Evolutionary conservation across 2,329 filamentous ascomycete species (phyloP), one percentile per base, ranked within the genome.

Genomic region (Botrytis galanthina): DNA sequence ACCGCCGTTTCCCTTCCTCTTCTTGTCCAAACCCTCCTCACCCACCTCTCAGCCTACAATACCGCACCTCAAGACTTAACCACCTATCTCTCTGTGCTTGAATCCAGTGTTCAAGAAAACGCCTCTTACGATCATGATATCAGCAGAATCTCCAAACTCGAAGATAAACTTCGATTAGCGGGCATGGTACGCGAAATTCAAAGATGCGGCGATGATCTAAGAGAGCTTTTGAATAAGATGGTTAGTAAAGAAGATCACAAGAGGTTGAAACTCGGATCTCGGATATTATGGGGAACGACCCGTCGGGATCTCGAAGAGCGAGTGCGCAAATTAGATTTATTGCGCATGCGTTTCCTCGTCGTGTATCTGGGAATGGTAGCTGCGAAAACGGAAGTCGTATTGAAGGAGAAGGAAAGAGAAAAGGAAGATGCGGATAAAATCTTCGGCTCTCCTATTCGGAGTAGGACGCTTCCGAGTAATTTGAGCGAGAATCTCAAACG

Each of bases 331-430:
- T 82, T 91, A 59, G 89, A 91, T 77, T 81, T 90, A 78, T 80
- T 91, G 79, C 85, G 89, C 79, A 90, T 90, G 87, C 86, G 89
- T 75, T 91, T 91, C 79, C 82, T 91, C 46, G 88, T 90, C 51
- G 84, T 90, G 54, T 90, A 90, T 80, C 87, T 91, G 87, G 87
- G 88, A 75, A 85, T 90, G 74, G 84, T 91, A 71, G 83, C 86
- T 20, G 81, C 83, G 18, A 80, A 80, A 62, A 80, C 80, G 26
- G 63, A 73, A 22, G 76, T 78, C 57, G 73, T 75, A 22, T 51
- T 70, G 22, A 59, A 70, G 12, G 67, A 61, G 26, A 59, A 57
- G 14, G 46, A 68, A 26, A 70, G 51, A n/a, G 67, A 71, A 59
- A 71, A 61, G 6, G 51, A 70, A 70, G 48, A 68, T 42, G 66